Evolutionary conservation across 1,284 basidiomycete genomes (phyloP).

Genomic region (Cutaneotrichosporon sp.): DNA sequence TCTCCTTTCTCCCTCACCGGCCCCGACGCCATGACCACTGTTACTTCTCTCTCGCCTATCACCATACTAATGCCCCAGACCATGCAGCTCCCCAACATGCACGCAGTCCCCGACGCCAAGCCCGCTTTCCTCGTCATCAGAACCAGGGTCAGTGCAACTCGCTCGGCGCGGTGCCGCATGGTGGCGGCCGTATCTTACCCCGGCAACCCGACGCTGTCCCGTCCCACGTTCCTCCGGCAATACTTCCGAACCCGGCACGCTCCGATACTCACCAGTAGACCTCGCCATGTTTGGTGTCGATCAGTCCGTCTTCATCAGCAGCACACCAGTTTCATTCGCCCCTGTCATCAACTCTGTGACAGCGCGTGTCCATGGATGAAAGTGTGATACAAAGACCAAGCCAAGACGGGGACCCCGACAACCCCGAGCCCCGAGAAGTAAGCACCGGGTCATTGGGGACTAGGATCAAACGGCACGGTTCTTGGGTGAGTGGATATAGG

Average conservation of each 20-base stretch:
- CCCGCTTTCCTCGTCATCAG: conserved; percentile 1
- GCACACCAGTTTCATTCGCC: background rate
- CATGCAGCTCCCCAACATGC: background rate
- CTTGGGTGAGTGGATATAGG: background rate
- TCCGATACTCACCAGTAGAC: background rate
- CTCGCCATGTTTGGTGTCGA: background rate
- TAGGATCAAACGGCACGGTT: background rate
- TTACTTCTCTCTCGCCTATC: background rate
- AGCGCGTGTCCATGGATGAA: background rate
- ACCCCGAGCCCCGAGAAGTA: background rate
- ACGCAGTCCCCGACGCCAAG: background rate
- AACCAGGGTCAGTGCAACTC: background rate
- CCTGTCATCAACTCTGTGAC: background rate
- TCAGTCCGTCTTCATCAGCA: background rate
- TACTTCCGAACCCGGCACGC: background rate
- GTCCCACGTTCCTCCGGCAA: background rate
- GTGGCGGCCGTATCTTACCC: background rate
- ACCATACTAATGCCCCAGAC: background rate
- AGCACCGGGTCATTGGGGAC: background rate
- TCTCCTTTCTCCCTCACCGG: background rate
- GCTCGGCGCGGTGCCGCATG: background rate
- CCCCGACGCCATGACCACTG: background rate
- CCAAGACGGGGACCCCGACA: background rate
- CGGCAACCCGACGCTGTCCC: background rate
- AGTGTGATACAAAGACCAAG: background rate